Percentiles rank a stretch among this genome's conserved stretches.
These are phyloP conservation scores for maize (Zea mays) DNA, from an alignment of 176 grass and related monocot genomes.

Conservation along the genomic window DNA sequence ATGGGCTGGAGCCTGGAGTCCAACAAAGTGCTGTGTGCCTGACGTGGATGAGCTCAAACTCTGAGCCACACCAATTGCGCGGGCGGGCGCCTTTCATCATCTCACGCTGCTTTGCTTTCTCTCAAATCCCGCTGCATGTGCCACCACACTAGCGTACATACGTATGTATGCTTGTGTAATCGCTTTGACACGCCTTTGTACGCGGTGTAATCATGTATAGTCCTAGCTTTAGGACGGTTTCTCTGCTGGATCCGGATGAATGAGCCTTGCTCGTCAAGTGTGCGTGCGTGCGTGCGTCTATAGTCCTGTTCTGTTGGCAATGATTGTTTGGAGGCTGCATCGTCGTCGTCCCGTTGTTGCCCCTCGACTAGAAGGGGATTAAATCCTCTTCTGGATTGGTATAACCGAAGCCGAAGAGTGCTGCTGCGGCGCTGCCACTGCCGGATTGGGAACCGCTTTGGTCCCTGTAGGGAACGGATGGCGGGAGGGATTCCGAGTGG, in stretches of 20 bases:
- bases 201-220: conserved; percentile 8
- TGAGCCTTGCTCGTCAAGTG: conserved; percentile 3
- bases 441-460: not conserved
- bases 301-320: not conserved
- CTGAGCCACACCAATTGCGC: not conserved
- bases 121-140: not conserved
- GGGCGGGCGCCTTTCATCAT: conserved; percentile 5
- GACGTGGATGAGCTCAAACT: conserved; percentile 4
- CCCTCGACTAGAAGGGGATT: too few relatives aligned
- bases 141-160: too few relatives aligned
- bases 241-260: not conserved
- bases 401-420: too few relatives aligned
- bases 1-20: not conserved
- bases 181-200: conserved; percentile 25
- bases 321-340: not conserved
- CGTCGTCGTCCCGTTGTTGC: too few relatives aligned
- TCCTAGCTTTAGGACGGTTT: not conserved
- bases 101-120: not conserved
- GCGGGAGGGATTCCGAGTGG: not conserved
- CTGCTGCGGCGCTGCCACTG: not conserved
- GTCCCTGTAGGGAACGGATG: not conserved
- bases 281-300: not conserved
- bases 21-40: conserved; percentile 31
- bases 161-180: not conserved
- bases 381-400: too few relatives aligned